Percentiles rank a stretch among this genome's conserved stretches.
Conservation (phyloP, 1,284 basidiomycete species). For the Inonotus hispidus region DNA sequence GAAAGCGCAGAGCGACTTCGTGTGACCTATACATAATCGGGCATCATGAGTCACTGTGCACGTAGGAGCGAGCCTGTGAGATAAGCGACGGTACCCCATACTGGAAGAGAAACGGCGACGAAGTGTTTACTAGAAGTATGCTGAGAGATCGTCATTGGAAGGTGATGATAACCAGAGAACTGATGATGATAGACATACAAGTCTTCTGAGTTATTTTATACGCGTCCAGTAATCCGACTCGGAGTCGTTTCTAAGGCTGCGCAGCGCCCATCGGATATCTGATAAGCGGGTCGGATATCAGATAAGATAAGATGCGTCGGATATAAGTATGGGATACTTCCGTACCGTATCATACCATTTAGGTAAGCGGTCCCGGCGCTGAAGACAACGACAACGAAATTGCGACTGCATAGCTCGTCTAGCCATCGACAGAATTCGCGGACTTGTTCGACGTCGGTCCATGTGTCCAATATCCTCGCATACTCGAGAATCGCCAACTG, state of each 20-base stretch:
- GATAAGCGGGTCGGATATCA: no score
- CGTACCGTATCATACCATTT: no score
- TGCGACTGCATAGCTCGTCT: conserved; percentile 10
- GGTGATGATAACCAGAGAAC: background rate
- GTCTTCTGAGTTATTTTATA: no score
- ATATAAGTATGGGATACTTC: no score
- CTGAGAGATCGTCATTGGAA: background rate
- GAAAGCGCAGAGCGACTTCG: conserved; percentile 6
- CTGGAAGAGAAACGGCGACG: conserved; percentile 2
- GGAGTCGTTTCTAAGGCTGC: no score
- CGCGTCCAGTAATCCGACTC: no score
- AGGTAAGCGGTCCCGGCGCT: no score
- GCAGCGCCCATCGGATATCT: no score
- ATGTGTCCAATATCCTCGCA: conserved; percentile 7
- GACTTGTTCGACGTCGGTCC: conserved; percentile 4
- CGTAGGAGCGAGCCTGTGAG: no score
- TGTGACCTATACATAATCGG: conserved; percentile 1
- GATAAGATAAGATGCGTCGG: no score
- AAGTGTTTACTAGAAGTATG: background rate
- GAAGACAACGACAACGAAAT: conserved; percentile 11
- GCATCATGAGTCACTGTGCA: no score
- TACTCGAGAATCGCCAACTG: conserved; percentile 15
- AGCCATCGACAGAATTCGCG: conserved; percentile 14
- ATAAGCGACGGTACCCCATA: conserved; percentile 1
- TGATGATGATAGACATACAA: no score